Conservation (phyloP, 129 eudicot genomes). For the carrot (Daucus carota) region DNA sequence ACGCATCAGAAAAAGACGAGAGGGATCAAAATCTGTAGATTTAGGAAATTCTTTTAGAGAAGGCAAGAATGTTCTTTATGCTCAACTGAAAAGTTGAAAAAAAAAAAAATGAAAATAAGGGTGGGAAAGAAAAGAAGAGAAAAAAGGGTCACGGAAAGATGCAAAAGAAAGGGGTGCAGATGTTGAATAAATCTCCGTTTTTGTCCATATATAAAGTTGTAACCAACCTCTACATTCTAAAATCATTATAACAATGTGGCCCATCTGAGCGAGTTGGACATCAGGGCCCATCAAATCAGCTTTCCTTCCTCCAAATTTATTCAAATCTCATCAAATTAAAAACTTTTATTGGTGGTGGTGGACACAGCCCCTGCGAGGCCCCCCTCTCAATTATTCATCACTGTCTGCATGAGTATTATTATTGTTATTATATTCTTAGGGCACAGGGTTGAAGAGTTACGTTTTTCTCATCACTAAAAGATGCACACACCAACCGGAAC, state of each 20-base stretch:
- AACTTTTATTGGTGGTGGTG: slow-evolving; percentile 6
- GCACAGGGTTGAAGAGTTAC: background rate
- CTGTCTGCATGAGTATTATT: background rate
- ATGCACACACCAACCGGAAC: background rate
- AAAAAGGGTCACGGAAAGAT: slow-evolving; percentile 8
- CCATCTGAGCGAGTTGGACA: background rate
- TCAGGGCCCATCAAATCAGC: slow-evolving; percentile 7
- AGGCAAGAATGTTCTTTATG: background rate
- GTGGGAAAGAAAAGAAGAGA: background rate
- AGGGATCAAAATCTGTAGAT: background rate
- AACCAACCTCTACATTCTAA: background rate
- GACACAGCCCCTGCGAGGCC: background rate
- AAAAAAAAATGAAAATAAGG: background rate
- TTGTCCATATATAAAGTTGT: background rate
- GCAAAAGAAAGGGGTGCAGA: background rate
- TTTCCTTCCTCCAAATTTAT: background rate
- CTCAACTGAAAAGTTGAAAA: background rate
- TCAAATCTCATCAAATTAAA: slow-evolving; percentile 4
- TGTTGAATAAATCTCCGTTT: background rate
- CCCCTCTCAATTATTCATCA: slow-evolving; percentile 2
- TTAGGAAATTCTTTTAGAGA: background rate
- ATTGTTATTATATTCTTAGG: too few relatives aligned
- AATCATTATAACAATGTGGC: background rate
- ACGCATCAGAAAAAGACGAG: background rate
- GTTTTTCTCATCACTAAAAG: background rate